Evolutionary conservation across 352 stramenopile genomes (phyloP).

Genomic region (Globisporangium heterothallicum): DNA sequence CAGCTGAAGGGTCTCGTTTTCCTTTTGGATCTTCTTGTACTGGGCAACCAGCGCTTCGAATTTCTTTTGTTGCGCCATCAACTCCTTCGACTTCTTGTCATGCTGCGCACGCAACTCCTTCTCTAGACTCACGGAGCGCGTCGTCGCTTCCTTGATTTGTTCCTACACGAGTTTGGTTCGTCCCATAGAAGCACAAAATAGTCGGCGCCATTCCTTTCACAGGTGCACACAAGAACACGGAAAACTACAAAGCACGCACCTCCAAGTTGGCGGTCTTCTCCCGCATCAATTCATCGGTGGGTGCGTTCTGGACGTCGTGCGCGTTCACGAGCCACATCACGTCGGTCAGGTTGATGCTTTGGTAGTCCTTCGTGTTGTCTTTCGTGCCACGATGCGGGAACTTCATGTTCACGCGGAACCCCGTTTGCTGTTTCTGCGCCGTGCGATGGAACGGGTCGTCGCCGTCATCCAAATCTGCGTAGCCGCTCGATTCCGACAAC

Average conservation of each 20-base stretch:
- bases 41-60: slow-evolving; percentile 69
- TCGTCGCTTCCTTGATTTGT: slow-evolving; percentile 80
- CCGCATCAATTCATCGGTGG: slow-evolving; percentile 79
- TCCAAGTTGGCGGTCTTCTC: slow-evolving; percentile 87
- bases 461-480: slow-evolving; percentile 46
- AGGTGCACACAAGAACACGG: neutral
- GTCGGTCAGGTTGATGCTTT: slow-evolving; percentile 77
- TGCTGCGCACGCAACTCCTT: slow-evolving; percentile 68
- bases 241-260: slow-evolving; percentile 11
- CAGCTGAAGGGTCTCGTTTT: slow-evolving; percentile 73
- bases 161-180: slow-evolving; percentile 25
- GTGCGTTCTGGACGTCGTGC: slow-evolving; percentile 60
- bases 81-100: slow-evolving; percentile 69
- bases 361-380: slow-evolving; percentile 87
- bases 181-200: neutral
- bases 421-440: slow-evolving; percentile 79
- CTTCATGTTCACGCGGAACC: slow-evolving; percentile 83
- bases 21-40: slow-evolving; percentile 78
- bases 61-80: slow-evolving; percentile 72
- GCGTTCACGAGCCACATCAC: slow-evolving; percentile 85
- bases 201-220: neutral
- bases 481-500: slow-evolving; percentile 23
- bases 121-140: slow-evolving; percentile 62
- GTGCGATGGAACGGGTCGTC: slow-evolving; percentile 85
- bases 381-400: slow-evolving; percentile 78